phyloP scores from a whole-genome alignment of 2,329 filamentous ascomycete genomes.

The Colletotrichum viniferum region DNA sequence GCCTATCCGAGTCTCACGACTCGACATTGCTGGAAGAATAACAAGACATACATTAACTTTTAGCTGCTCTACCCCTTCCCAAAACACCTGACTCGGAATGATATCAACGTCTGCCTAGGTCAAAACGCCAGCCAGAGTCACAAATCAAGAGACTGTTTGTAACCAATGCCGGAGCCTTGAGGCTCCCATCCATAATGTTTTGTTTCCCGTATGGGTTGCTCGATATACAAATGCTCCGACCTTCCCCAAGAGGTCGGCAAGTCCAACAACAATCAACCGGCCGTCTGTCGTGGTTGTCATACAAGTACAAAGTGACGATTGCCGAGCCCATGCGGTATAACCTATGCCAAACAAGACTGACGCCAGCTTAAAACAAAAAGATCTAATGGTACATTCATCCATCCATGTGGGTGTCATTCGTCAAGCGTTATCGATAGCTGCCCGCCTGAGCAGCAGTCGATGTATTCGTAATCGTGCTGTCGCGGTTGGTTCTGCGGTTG shows the following conservation, averaged over 20 bases:
- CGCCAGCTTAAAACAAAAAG: conserved; percentile 18
- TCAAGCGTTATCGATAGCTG: conserved; percentile 48
- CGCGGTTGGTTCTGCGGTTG: conserved; percentile 46
- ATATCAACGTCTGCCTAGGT: not conserved
- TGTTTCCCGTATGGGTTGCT: conserved; percentile 9
- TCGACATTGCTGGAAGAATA: not conserved
- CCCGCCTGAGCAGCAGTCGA: conserved; percentile 45
- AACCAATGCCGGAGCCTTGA: not conserved
- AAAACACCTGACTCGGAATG: not conserved
- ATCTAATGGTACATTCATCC: conserved; percentile 26
- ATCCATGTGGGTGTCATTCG: conserved; percentile 28
- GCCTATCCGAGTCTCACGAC: not conserved
- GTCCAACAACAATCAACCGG: conserved; percentile 11
- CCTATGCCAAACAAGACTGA: conserved; percentile 21
- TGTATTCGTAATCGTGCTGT: conserved; percentile 43
- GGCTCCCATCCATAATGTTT: not conserved
- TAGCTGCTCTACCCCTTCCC: not conserved
- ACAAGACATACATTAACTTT: not conserved
- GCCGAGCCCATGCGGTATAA: conserved; percentile 17
- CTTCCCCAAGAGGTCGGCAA: not conserved
- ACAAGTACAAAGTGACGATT: conserved; percentile 12
- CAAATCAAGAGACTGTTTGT: not conserved
- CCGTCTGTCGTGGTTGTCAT: conserved; percentile 22
- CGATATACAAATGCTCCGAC: conserved; percentile 18
- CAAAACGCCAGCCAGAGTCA: not conserved